Evolutionary conservation across 2,329 filamentous ascomycete species (phyloP), one percentile per base, ranked within the genome.

Genomic region (Pseudogymnoascus sp.): DNA sequence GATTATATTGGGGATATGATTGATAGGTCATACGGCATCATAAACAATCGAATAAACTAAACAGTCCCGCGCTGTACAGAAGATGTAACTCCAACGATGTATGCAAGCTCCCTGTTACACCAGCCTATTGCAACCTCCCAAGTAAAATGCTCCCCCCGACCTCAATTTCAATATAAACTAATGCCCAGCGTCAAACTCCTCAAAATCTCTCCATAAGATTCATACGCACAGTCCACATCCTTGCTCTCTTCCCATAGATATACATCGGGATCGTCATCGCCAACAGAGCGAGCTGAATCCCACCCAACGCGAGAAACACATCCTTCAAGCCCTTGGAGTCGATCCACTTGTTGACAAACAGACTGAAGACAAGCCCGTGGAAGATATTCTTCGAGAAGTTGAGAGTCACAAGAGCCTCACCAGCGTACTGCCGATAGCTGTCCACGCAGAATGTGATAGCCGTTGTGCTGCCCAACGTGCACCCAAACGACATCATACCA

Each of bases 331-430:
- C 92, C 62, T 91, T 86, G 1, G 75, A 72, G 33, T 88, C 82
- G 20, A 97, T 78, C 93, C 93, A 97, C 60, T 83, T 79, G 3
- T 90, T 90, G 67, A 96, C 89, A 73, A 97, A 97, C 58, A 97
- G 78, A 63, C 89, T 85, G 71, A 96, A 97, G 0, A 96, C 81
- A 60, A 97, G 78, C 0, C 93, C 93, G 69, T 97, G 93, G 25
- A 97, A 83, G 61, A 97, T 82, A 71, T 97, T 97, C 79, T 97
- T 97, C 75, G 85, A 86, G 70, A 97, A 94, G 70, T 97, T 97
- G 67, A 97, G 78, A 18, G 93, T 97, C 12, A 97, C 94, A 35
- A 97, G 80, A 2, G 93, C 92, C 74, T 97, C 93, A 18, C 92
- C 92, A 0, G 93, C 93, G 73, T 96, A 97, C 70, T 95, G 88